Evolutionary conservation across 2,329 filamentous ascomycete species (phyloP), one percentile per base, ranked within the genome.

Genomic region (Cladophialophora chaetospira): DNA sequence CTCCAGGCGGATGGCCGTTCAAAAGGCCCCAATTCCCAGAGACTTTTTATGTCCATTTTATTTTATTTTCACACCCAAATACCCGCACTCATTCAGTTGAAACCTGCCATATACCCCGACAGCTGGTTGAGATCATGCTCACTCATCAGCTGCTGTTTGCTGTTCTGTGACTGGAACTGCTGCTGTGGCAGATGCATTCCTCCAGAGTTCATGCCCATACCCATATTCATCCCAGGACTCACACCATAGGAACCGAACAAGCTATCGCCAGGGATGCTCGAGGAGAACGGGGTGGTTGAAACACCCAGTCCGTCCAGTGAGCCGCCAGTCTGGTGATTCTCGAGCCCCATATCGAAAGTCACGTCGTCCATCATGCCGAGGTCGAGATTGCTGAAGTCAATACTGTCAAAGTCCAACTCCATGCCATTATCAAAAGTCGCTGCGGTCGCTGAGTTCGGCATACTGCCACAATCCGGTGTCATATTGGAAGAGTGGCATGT

Each of bases 401-500:
- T 59, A 29, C 62, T 60, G 52, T 64, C 63, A 45, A 66, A 66
- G 53, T 66, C 64, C 26, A 65, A 53, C 15, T 66, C 63, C 64
- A 65, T 65, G 26, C 46, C 33, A 9, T 55, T 61, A 11, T 60
- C 62, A 25, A 63, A 59, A 3, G 55, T 53, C 4, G 55, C n/a
- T 4, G 31, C 47, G 2, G 47, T 47, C 33, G 46, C 53, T 31
- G 55, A 59, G 23, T 48, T 47, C 26, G 57, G 61, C 29, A 53
- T 21, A 38, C 61, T 61, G 21, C 54, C 50, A 17, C 46, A 44
- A 23, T 59, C 55, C 4, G 50, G 43, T n/a, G 52, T 58, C 43
- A 26, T 42, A 19, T 36, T 28, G 33, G 25, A 53, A 36, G 53
- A 48, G 19, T 35, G 11, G 11, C 25, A 31, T 19, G n/a, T 52